Percentiles rank a stretch among this genome's conserved stretches.
Evolutionary conservation across 2,329 filamentous ascomycete genomes (phyloP).

Genomic region (Tolypocladium amazonense): DNA sequence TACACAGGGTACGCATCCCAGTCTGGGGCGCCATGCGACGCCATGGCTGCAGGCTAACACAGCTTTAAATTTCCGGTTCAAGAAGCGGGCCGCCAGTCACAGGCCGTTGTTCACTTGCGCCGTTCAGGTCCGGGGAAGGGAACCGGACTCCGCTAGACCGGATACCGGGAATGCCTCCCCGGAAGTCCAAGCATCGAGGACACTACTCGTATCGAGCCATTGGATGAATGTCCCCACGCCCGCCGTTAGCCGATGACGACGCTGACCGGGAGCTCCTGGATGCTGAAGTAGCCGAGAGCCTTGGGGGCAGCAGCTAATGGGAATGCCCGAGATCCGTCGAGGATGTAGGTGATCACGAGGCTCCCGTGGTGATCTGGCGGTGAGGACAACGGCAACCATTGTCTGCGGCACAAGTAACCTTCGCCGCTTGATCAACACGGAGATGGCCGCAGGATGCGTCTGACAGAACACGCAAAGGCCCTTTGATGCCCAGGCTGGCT

Average conservation of each 20-base stretch:
- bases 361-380: not conserved
- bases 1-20: not conserved
- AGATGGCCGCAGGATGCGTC: not conserved
- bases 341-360: not conserved
- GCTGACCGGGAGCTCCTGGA: not conserved
- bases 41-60: slow-evolving; percentile 3
- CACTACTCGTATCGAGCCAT: not conserved
- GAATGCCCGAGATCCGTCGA: not conserved
- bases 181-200: not conserved
- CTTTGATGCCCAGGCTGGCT: not conserved
- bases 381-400: not conserved
- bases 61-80: slow-evolving; percentile 6
- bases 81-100: slow-evolving; percentile 2
- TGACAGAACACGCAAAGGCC: not conserved
- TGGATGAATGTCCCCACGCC: not conserved
- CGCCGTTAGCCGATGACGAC: not conserved
- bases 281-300: not conserved
- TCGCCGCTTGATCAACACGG: not conserved
- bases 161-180: slow-evolving; percentile 4
- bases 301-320: not conserved
- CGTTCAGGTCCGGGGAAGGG: slow-evolving; percentile 7
- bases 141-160: slow-evolving; percentile 7
- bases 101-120: not conserved
- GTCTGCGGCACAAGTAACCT: not conserved
- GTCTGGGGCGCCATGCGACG: slow-evolving; percentile 5